phyloP scores from a whole-genome alignment of 169 alveolate genomes.

The Plasmodium coatneyi region DNA sequence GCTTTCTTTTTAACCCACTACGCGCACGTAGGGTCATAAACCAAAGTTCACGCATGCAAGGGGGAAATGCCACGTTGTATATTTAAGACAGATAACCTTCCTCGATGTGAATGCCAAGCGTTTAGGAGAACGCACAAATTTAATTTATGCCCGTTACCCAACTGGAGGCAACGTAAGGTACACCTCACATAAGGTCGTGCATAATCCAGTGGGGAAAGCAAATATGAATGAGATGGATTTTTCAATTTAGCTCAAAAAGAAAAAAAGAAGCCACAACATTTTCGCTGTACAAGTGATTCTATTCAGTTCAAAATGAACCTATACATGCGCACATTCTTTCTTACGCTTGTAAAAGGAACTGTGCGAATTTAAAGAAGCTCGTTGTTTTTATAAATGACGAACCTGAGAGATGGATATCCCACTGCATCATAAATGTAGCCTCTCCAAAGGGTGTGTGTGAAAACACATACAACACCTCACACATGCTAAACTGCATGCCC shows the following conservation, averaged over 20 bases:
- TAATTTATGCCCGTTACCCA: not conserved
- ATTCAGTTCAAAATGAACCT: too few species aligned
- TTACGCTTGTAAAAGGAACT: too few species aligned
- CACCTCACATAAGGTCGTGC: not conserved
- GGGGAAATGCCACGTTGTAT: not conserved
- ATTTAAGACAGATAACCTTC: not conserved
- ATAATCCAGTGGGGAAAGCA: not conserved
- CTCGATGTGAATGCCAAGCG: not conserved
- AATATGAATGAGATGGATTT: not conserved
- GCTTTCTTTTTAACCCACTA: not conserved
- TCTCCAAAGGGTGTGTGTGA: too few species aligned
- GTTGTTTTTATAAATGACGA: too few species aligned
- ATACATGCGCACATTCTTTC: too few species aligned
- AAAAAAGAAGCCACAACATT: too few species aligned
- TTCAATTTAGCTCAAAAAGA: not conserved
- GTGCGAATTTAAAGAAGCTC: too few species aligned
- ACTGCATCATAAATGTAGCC: too few species aligned
- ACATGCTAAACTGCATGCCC: too few species aligned
- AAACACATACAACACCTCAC: too few species aligned
- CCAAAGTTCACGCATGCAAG: not conserved
- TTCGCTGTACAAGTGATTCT: too few species aligned
- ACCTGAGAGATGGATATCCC: too few species aligned
- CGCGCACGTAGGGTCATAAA: not conserved
- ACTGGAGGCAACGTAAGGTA: not conserved
- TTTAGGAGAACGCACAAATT: not conserved